A percentile compares a stretch with the other conserved stretches of the same genome.
Conservation (phyloP, 2,329 filamentous ascomycete species). For the Neofusicoccum laricinum region DNA sequence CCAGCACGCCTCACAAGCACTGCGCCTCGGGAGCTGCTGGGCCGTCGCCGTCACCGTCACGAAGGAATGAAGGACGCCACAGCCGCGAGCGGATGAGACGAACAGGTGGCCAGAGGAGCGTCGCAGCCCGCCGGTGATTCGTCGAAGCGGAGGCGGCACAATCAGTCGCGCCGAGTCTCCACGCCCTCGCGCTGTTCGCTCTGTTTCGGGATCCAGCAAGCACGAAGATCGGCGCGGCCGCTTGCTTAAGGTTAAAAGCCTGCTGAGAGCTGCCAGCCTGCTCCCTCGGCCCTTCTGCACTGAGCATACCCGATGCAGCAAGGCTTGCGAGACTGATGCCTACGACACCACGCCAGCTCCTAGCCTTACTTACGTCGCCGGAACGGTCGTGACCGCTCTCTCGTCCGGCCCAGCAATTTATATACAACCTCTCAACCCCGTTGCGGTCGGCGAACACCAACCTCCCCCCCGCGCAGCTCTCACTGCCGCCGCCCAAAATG, state of each 20-base stretch:
- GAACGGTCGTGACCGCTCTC: no score
- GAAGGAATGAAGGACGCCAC: no score
- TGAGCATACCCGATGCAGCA: background rate
- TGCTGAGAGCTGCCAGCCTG: background rate
- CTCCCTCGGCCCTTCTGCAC: background rate
- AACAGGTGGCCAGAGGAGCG: background rate
- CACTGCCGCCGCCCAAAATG: background rate
- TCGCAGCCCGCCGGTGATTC: background rate
- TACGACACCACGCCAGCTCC: background rate
- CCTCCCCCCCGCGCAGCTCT: background rate
- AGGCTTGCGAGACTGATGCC: conserved; percentile 1
- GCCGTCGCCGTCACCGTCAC: no score
- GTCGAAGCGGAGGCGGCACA: background rate
- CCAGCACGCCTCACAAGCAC: background rate
- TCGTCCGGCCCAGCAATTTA: background rate
- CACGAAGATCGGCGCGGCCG: background rate
- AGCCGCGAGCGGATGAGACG: background rate
- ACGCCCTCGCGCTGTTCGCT: background rate
- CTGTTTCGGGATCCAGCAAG: background rate
- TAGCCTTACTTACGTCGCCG: no score
- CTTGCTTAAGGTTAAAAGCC: background rate
- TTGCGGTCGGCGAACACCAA: background rate
- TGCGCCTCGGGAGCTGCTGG: no score
- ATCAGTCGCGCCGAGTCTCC: background rate
- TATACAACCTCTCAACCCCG: no score